These are phyloP conservation scores for Penicillium ucsense DNA, from an alignment of 495 filamentous ascomycete species.

Conservation along the genomic window DNA sequence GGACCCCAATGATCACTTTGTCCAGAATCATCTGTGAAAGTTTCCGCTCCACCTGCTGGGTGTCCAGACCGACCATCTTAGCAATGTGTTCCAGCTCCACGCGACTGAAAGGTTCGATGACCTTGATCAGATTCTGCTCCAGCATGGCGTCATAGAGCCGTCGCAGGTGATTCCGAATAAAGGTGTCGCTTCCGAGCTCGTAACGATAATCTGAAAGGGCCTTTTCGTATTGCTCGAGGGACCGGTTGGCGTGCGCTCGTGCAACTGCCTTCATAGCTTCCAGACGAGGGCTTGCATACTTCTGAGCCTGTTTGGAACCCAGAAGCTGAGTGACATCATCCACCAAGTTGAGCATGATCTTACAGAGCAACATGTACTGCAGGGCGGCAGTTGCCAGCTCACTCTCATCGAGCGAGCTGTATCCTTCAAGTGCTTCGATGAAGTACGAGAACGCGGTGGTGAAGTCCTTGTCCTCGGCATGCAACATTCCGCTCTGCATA, in stretches of 20 bases:
- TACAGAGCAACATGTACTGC: constrained; percentile 99
- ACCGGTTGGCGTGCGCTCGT: constrained; percentile 86
- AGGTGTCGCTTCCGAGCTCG: constrained; percentile 84
- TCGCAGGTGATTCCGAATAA: constrained; percentile 90
- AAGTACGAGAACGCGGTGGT: constrained; percentile 98
- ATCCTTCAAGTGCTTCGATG: constrained; percentile 96
- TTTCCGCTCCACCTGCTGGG: constrained; percentile 94
- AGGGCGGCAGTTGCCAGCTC: constrained; percentile 79
- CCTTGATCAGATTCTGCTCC: constrained; percentile 98
- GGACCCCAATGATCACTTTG: constrained; percentile 93
- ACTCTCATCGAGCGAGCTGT: constrained; percentile 82
- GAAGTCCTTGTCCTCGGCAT: constrained; percentile 98
- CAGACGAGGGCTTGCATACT: constrained; percentile 86
- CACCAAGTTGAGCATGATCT: constrained; percentile 96
- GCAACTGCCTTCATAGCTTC: constrained; percentile 99
- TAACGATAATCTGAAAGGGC: constrained; percentile 80
- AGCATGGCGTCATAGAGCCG: constrained; percentile 96
- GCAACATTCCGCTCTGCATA: constrained; percentile 98
- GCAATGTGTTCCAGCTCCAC: constrained; percentile 96
- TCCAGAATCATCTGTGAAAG: constrained; percentile 98
- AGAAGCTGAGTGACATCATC: constrained; percentile 92
- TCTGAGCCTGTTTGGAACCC: constrained; percentile 87
- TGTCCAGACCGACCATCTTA: constrained; percentile 93
- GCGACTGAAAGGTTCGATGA: constrained; percentile 94
- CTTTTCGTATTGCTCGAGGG: constrained; percentile 90